Base-by-base conservation (phyloP, 2,329 filamentous ascomycete species). In the Blastomyces percursus region DNA sequence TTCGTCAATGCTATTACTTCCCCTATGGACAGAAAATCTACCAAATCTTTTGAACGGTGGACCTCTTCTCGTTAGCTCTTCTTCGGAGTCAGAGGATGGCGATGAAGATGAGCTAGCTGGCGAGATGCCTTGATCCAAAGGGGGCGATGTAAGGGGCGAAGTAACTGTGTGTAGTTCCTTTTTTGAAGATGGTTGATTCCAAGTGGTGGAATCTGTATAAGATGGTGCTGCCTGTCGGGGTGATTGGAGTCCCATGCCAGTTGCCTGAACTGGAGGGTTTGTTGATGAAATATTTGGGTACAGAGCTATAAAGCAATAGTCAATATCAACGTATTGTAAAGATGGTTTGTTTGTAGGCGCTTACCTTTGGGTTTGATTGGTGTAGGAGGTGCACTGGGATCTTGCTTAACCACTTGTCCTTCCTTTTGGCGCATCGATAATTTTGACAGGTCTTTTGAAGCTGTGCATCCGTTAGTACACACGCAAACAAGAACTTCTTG, bases 371-470 rank as follows among this genome's bases (percentile, higher is more conserved):
- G 24, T 32, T 63, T 63, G 4, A 60, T 58, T 5, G 68, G 64
- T 8, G 56, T 62, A 1, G 46, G 21, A 19, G 65, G 64, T 8
- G 52, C 58, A 54, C 68, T 69, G 67, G 72, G 71, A 68, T 70
- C 71, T 66, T 48, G 68, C 66, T 12, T 69, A 63, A 32, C 62
- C 61, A 1, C 56, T 61, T 40, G 61, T 7, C 46, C 59, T n/a
- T 76, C 75, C 59, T 73, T 73, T 52, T 71, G 72, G 8, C 74
- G 70, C n/a, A 70, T 71, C 3, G 73, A 70, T 35, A 77, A 67
- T 19, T 76, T 72, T n/a, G 72, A 74, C 2, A 75, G 74, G 5
- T 70, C 73, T 62, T 75, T 73, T 64, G 74, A 73, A 40, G 71
- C 76, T 77, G 54, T n/a, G 11, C 48, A 59, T 59, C 27, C 1